Base-by-base conservation (phyloP, 2,329 filamentous ascomycete genomes). In the Ascochyta lentis region DNA sequence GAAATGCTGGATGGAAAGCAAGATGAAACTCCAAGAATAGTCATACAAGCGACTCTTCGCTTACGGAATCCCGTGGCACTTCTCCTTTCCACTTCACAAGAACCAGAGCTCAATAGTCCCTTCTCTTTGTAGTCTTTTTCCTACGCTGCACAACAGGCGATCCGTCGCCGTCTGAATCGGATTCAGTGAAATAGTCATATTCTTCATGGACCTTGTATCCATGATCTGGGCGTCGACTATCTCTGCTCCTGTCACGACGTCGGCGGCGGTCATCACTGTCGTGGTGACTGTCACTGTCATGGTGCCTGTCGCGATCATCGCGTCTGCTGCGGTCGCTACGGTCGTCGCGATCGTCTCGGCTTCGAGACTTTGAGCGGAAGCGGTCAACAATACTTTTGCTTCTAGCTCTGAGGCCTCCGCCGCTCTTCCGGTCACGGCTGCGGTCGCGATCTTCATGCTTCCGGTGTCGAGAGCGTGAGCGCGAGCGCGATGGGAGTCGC, bases 381-480 rank as follows among this genome's bases (percentile, higher is more conserved):
- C 63, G 66, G 43, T 65, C 61, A 41, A 68, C 59, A 9, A 68
- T 55, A 44, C 66, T 68, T 45, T 53, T 59, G 59, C 66, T 68
- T 61, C 66, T 63, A 66, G 66, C 66, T 50, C 66, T 64, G 8
- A 68, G 51, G 24, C 64, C 54, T 19, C 53, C 43, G 26, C 56
- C 60, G 44, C 54, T 53, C n/a, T 59, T 56, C 6, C 51, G 48
- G 43, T 54, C 49, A 4, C 43, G 49, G 35, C 51, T 54, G 41
- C 49, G 54, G 31, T 58, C 41, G 23, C 46, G 47, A 23, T 56
- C 47, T 5, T 51, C 59, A 40, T 49, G 58, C 13, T 60, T 57
- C 15, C 61, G 53, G 38, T 47, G 53, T 47, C 53, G 64, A 24
- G 52, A 54, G 16, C 60, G 54, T 23, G 61, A 58, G 38, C 60